phyloP scores from a whole-genome alignment of 371 early-diverging fungal species.

The Thermomucor indicae-seudaticae region DNA sequence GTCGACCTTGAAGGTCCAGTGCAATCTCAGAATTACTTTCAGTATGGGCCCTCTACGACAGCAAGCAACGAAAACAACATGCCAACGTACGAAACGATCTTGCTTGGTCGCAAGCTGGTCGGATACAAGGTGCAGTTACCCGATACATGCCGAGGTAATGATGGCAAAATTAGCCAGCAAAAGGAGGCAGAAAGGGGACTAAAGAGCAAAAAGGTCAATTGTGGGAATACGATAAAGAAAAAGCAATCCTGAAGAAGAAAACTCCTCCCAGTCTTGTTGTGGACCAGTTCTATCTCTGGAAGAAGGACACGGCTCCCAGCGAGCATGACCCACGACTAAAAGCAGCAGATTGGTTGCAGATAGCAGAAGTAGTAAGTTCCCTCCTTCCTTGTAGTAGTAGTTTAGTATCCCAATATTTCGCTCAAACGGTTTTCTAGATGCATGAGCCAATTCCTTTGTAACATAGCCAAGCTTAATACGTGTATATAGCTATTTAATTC shows the following conservation, averaged over 20 bases:
- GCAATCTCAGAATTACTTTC: conserved; percentile 7
- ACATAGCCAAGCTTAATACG: too few species aligned
- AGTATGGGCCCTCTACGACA: neutral
- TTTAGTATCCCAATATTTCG: neutral
- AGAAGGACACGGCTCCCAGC: conserved; percentile 14
- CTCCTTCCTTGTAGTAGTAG: neutral
- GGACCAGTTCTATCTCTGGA: conserved; percentile 10
- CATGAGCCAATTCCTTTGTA: conserved; percentile 9
- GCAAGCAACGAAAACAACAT: neutral
- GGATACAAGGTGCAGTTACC: conserved; percentile 3
- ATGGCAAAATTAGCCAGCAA: neutral
- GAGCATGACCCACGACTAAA: conserved; percentile 9
- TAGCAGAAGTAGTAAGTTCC: conserved; percentile 10
- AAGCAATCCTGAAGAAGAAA: neutral
- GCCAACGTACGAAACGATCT: conserved; percentile 1
- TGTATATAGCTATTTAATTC: too few species aligned
- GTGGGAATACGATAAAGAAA: conserved; percentile 5
- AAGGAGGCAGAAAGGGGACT: neutral
- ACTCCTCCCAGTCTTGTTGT: neutral
- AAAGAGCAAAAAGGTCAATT: conserved; percentile 6
- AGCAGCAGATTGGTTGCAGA: conserved; percentile 9
- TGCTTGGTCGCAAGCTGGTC: conserved; percentile 7
- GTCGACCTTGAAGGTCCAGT: conserved; percentile 6
- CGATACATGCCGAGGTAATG: conserved; percentile 5
- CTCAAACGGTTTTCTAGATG: neutral